Evolutionary conservation across 768 basidiomycete species (phyloP).

Genomic region (Boletus tomentosulus): DNA sequence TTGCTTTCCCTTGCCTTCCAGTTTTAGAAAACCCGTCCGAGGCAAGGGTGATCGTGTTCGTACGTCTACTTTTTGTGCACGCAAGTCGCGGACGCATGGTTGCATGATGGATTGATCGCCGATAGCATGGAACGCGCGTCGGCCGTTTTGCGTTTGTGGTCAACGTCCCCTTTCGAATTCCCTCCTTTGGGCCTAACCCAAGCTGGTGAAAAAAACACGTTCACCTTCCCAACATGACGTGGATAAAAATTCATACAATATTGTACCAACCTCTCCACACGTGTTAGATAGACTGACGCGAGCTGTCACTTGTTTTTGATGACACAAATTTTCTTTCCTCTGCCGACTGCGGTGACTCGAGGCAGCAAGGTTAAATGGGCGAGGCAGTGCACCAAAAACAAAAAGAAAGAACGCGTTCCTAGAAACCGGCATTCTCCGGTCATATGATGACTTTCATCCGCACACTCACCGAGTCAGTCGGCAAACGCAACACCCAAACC

Average conservation of each 20-base stretch:
- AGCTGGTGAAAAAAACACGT: too few relatives aligned
- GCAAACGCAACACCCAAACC: not conserved
- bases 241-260: too few relatives aligned
- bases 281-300: not conserved
- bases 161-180: too few relatives aligned
- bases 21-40: not conserved
- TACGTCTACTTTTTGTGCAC: not conserved
- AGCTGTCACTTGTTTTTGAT: not conserved
- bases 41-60: not conserved
- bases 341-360: not conserved
- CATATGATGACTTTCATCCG: not conserved
- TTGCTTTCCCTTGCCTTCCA: not conserved
- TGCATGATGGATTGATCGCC: not conserved
- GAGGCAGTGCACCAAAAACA: not conserved
- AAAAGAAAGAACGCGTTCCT: not conserved
- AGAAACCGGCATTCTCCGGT: not conserved
- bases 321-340: not conserved
- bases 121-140: not conserved
- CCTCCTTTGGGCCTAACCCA: too few relatives aligned
- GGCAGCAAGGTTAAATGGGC: not conserved
- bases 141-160: not conserved
- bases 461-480: not conserved
- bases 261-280: not conserved
- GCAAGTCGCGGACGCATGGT: not conserved
- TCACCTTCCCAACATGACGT: too few relatives aligned